These are phyloP conservation scores for Penicillium occitanis DNA, from an alignment of 2,329 filamentous ascomycete genomes.

Conservation along the genomic window DNA sequence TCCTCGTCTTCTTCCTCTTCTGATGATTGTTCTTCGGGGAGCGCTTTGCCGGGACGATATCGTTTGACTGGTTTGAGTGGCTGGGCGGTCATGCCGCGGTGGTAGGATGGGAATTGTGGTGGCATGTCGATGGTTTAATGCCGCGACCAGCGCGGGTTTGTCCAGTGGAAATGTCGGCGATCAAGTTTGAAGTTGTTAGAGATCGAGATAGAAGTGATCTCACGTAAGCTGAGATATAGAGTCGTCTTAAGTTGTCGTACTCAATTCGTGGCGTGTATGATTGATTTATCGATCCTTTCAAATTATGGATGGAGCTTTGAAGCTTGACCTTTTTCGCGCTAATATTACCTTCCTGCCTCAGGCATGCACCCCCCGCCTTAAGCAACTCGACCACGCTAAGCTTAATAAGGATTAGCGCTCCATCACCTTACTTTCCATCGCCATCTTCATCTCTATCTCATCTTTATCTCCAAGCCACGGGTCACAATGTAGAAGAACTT, in stretches of 20 bases:
- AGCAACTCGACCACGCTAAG: background rate
- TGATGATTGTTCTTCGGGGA: conserved; percentile 46
- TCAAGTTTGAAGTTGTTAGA: background rate
- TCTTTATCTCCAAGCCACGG: background rate
- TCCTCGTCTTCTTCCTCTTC: conserved; percentile 56
- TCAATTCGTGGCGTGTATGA: conserved; percentile 9
- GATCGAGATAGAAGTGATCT: background rate
- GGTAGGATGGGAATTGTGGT: conserved; percentile 43
- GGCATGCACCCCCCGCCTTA: background rate
- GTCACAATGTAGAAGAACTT: background rate
- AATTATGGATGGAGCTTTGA: conserved; percentile 10
- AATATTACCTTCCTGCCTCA: background rate
- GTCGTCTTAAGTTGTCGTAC: background rate
- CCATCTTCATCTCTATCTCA: background rate
- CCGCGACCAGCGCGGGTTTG: conserved; percentile 17
- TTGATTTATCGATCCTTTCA: background rate
- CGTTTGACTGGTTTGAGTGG: conserved; percentile 71
- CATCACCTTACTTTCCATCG: background rate
- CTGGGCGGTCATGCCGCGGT: conserved; percentile 84
- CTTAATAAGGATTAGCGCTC: background rate
- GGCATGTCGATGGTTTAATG: conserved; percentile 30
- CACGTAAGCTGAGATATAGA: background rate
- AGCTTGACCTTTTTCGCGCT: conserved; percentile 12
- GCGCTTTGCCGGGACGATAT: conserved; percentile 79
- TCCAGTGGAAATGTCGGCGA: background rate